Evolutionary conservation across 257 asterid genomes (phyloP).

Genomic region (Jacaranda mimosifolia): DNA sequence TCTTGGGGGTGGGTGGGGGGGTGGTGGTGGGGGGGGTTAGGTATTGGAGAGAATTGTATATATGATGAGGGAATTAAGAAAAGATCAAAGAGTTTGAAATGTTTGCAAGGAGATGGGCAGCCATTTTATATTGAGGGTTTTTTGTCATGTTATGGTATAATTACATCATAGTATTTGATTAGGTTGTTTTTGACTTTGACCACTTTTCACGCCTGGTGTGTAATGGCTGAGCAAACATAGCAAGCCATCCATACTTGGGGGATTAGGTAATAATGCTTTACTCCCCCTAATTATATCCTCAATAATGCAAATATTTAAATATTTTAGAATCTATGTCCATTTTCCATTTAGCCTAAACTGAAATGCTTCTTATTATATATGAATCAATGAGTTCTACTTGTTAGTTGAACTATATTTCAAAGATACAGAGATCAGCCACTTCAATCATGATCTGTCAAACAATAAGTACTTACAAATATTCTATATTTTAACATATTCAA

Average conservation of each 20-base stretch:
- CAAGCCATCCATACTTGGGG: constrained; percentile 42
- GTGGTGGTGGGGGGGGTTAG: too few species aligned
- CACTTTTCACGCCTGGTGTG: constrained; percentile 36
- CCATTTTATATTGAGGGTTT: constrained; percentile 52
- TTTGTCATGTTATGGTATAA: constrained; percentile 52
- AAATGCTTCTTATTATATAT: too few species aligned
- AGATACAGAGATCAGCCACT: too few species aligned
- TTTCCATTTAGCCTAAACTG: too few species aligned
- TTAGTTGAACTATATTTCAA: too few species aligned
- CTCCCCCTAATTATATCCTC: neutral
- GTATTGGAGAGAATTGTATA: constrained; percentile 11
- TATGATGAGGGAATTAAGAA: constrained; percentile 23
- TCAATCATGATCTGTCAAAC: too few species aligned
- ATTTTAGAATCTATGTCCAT: too few species aligned
- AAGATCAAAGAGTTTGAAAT: constrained; percentile 60
- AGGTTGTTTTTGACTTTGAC: constrained; percentile 46
- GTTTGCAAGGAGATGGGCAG: constrained; percentile 60
- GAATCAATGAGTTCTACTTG: too few species aligned
- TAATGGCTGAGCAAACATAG: constrained; percentile 40
- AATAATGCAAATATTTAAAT: too few species aligned
- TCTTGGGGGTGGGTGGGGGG: neutral
- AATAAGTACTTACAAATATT: too few species aligned
- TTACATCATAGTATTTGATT: constrained; percentile 47
- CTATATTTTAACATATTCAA: too few species aligned
- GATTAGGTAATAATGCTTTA: constrained; percentile 42